Conservation (phyloP, 2,329 filamentous ascomycete genomes). For the Dactylellina cionopaga region DNA sequence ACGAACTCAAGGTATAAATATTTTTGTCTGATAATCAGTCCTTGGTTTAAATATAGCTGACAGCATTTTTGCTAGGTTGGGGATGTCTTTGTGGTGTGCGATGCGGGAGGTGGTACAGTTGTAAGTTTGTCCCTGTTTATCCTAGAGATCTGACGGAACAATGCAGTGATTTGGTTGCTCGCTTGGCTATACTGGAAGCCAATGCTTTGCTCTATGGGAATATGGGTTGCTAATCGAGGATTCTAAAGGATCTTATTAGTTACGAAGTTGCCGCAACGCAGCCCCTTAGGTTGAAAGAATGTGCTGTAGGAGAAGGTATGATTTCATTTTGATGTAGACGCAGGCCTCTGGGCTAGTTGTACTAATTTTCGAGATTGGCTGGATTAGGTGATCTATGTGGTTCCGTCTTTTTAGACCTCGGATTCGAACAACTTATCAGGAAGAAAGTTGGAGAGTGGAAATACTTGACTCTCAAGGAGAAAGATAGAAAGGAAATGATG, state of each 20-base stretch:
- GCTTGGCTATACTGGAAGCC: no score
- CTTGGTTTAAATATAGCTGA: no score
- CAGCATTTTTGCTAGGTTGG: slow-evolving; percentile 59
- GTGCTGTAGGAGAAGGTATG: slow-evolving; percentile 71
- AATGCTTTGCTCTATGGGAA: no score
- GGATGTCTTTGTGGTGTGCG: slow-evolving; percentile 66
- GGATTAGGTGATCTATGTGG: slow-evolving; percentile 74
- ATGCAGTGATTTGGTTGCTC: no score
- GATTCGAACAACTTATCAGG: slow-evolving; percentile 69
- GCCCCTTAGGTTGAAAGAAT: slow-evolving; percentile 80
- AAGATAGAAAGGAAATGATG: slow-evolving; percentile 4
- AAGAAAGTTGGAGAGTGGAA: slow-evolving; percentile 5
- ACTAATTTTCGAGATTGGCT: background rate
- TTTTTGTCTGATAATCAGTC: no score
- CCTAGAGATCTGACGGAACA: background rate
- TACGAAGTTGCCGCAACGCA: slow-evolving; percentile 80
- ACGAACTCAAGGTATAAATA: background rate
- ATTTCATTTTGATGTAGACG: no score
- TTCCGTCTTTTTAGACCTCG: slow-evolving; percentile 73
- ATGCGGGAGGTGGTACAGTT: slow-evolving; percentile 66
- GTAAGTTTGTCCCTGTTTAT: background rate
- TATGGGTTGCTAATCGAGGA: no score
- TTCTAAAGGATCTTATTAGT: slow-evolving; percentile 64
- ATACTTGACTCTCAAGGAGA: background rate
- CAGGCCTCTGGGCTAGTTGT: no score